Evolutionary conservation across 2,329 filamentous ascomycete genomes (phyloP).

Genomic region (Atkinsonella texensis): DNA sequence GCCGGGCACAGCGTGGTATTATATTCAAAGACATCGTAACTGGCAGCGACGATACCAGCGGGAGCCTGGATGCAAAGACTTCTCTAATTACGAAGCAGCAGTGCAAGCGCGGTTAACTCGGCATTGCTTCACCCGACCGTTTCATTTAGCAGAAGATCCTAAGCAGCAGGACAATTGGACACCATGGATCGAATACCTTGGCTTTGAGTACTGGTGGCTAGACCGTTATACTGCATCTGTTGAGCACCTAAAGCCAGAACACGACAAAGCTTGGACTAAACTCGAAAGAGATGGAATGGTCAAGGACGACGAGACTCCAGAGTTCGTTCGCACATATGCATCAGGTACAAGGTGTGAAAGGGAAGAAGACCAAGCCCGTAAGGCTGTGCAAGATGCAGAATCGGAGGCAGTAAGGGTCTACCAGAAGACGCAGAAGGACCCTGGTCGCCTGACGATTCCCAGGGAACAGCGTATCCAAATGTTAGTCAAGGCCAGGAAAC

Average conservation of each 20-base stretch:
- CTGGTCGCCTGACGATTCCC: slow-evolving; percentile 1
- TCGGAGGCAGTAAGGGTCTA: slow-evolving; percentile 1
- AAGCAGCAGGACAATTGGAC: slow-evolving; percentile 20
- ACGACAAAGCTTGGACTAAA: slow-evolving; percentile 19
- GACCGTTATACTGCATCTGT: slow-evolving; percentile 11
- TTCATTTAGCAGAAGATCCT: slow-evolving; percentile 18
- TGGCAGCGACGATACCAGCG: slow-evolving; percentile 5
- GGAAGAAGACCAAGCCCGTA: slow-evolving; percentile 1
- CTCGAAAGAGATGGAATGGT: slow-evolving; percentile 17
- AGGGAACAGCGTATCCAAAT: slow-evolving; percentile 5
- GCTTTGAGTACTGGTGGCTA: slow-evolving; percentile 17
- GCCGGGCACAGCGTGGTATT: slow-evolving; percentile 1
- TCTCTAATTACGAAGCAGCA: slow-evolving; percentile 14
- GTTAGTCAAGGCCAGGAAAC: not conserved
- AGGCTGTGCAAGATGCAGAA: slow-evolving; percentile 1
- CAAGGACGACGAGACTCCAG: slow-evolving; percentile 10
- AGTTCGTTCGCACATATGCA: slow-evolving; percentile 5
- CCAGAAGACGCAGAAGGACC: slow-evolving; percentile 3
- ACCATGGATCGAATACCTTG: slow-evolving; percentile 28
- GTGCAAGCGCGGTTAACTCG: slow-evolving; percentile 14
- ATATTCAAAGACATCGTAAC: slow-evolving; percentile 1
- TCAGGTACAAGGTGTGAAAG: not conserved
- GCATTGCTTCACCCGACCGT: slow-evolving; percentile 18
- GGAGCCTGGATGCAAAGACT: slow-evolving; percentile 10
- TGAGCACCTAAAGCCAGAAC: slow-evolving; percentile 11